Evolutionary conservation across 2,329 filamentous ascomycete genomes (phyloP), one percentile per base, ranked within the genome.

Genomic region (Didymella keratinophila): DNA sequence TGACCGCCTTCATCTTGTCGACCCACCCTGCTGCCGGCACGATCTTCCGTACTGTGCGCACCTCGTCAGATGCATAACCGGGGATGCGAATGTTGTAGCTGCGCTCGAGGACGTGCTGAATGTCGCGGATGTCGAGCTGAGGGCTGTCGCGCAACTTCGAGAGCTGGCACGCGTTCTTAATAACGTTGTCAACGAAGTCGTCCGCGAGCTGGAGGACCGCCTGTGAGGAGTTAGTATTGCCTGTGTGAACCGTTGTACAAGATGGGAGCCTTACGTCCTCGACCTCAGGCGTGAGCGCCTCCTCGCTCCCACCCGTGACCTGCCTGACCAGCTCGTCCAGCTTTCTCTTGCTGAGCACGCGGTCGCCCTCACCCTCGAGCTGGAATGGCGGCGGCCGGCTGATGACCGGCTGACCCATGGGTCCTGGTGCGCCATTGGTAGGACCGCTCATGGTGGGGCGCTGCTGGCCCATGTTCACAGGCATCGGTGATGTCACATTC

Each of bases 341-440:
- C 80, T 97, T 98, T 81, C 96, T 96, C 86, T 97, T 97, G 80
- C 90, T 96, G n/a, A 99, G 82, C 1, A 99, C 90, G 42, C 93
- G 89, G 70, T 97, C 93, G 25, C 92, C 93, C 73, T 97, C 93
- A 28, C 92, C 91, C 74, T 98, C 94, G 58, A 97, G 88, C 56
- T 92, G 91, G 76, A 92, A 96, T 0, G 88, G 87, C 0, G 93
- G 92, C 43, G 92, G 87, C 72, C 93, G 93, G 54, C 88, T 82
- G 60, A 98, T 85, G 2, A 92, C 91, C 0, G 95, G 93, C 71
- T 97, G 93, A 50, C 89, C 89, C 84, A 97, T 91, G 48, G 95
- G 89, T 52, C 93, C 93, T 52, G 90, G 90, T 0, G 90, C 85
- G 7, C 88, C 88, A 62, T 90, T 91, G 51, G 87, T 88, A 18